Percentiles rank a stretch among this genome's conserved stretches.
phyloP scores from a whole-genome alignment of 176 grass and related monocot species.

The Puya raimondii region DNA sequence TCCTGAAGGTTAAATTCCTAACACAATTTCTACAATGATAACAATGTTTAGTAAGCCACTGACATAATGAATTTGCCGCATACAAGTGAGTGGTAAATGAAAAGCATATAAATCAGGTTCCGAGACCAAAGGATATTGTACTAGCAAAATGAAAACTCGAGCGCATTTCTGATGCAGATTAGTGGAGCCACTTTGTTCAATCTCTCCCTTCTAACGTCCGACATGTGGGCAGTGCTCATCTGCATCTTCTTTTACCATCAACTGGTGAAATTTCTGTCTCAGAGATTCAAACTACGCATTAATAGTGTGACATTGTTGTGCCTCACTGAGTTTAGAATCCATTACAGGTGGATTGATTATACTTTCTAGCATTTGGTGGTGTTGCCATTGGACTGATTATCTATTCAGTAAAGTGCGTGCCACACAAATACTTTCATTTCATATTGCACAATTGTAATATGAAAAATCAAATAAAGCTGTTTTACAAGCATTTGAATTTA shows the following conservation, averaged over 20 bases:
- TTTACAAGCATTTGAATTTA: not conserved
- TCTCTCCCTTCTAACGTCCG: constrained; percentile 34
- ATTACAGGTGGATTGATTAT: constrained; percentile 30
- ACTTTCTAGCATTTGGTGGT: constrained; percentile 22
- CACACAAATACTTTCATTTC: constrained; percentile 7
- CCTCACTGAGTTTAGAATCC: not conserved
- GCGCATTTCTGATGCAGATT: constrained; percentile 27
- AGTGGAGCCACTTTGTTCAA: constrained; percentile 38
- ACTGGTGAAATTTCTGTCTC: constrained; percentile 11
- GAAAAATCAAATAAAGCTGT: not conserved
- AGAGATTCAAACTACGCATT: not conserved
- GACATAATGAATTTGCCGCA: not conserved
- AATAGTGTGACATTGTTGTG: not conserved
- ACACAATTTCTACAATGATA: not conserved
- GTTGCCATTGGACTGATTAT: constrained; percentile 29
- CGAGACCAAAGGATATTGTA: not conserved
- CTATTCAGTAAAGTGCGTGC: constrained; percentile 31
- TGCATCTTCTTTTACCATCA: constrained; percentile 40
- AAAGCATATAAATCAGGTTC: not conserved
- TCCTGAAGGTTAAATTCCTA: constrained; percentile 24
- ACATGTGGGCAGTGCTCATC: constrained; percentile 41
- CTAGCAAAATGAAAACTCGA: not conserved
- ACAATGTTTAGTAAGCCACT: not conserved
- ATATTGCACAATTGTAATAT: not conserved
- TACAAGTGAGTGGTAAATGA: not conserved